Evolutionary conservation across 1,284 basidiomycete genomes (phyloP), one percentile per base, ranked within the genome.

Genomic region (Ustilago tritici): DNA sequence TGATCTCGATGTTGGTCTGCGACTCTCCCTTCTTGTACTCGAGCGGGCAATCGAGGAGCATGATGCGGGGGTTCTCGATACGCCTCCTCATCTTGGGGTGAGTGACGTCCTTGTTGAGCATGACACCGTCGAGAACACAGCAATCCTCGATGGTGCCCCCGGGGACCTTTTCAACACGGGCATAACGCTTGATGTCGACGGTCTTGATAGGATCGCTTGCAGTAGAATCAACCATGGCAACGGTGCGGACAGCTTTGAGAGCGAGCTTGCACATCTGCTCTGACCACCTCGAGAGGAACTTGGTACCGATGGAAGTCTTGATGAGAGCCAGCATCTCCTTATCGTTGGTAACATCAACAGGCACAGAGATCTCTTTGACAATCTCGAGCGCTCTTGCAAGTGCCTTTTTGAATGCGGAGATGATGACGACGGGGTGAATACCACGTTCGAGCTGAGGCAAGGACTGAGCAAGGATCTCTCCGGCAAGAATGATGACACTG

Each of bases 1-100:
- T 92, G 81, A 99, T 95, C 88, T 99, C 96, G 89, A 99, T 99
- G 87, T 98, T 98, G 74, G 97, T 99, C 88, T 99, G 96, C 74
- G 90, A 92, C 89, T 99, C 97, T 52, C 96, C 96, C 90, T 98
- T 99, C 89, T 98, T 99, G 89, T 99, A 98, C 88, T 99, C 97
- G 65, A 98, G 88, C 17, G 96, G 95, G 87, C 95, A 99, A 88
- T 99, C 96, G 64, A 99, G 89, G 55, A 99, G 88, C 36, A 98
- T 88, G 72, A 98, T 93, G 28, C 95, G 88, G 6, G 96, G 97
- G 82, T 95, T 94, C 78, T 90, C 90, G 87, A 98, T 99, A 79
- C 94, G 89, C 71, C 96, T 88, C 70, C 95, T 89, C 96, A 98
- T 99, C 85, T 94, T 93, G 32, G 96, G 95, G 87, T 99, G 97